Conservation (phyloP, 331 rosid genomes). For the Malus hybrid region DNA sequence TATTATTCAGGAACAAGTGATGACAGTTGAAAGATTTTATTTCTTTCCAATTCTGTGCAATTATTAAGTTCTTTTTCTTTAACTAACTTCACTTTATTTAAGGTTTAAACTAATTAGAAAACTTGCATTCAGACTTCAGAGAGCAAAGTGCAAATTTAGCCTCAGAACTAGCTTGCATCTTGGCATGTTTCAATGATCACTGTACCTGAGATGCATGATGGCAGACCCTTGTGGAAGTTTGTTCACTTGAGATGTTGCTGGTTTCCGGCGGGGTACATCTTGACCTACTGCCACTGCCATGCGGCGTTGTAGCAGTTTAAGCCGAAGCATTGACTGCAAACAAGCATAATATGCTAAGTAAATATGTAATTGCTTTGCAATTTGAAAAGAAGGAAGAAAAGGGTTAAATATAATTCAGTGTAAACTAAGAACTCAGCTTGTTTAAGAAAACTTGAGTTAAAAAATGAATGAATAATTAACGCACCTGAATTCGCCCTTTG, state of each 20-base stretch:
- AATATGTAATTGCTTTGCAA: not conserved
- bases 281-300: conserved; percentile 22
- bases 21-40: not conserved
- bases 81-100: no score
- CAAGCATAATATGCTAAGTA: conserved; percentile 3
- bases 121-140: no score
- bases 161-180: not conserved
- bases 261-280: conserved; percentile 20
- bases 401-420: not conserved
- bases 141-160: no score
- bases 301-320: conserved; percentile 45
- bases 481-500: conserved; percentile 83
- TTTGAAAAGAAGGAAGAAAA: not conserved
- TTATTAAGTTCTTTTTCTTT: no score
- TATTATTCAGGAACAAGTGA: not conserved
- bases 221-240: conserved; percentile 39
- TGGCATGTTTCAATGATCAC: not conserved
- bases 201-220: conserved; percentile 66
- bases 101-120: no score
- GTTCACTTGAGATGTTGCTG: conserved; percentile 17
- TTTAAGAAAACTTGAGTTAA: not conserved
- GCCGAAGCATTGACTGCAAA: conserved; percentile 70
- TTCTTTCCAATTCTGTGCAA: not conserved
- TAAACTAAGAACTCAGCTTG: not conserved
- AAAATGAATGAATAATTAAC: not conserved